Evolutionary conservation across 1,284 basidiomycete genomes (phyloP).

Genomic region (Malassezia obtusa): DNA sequence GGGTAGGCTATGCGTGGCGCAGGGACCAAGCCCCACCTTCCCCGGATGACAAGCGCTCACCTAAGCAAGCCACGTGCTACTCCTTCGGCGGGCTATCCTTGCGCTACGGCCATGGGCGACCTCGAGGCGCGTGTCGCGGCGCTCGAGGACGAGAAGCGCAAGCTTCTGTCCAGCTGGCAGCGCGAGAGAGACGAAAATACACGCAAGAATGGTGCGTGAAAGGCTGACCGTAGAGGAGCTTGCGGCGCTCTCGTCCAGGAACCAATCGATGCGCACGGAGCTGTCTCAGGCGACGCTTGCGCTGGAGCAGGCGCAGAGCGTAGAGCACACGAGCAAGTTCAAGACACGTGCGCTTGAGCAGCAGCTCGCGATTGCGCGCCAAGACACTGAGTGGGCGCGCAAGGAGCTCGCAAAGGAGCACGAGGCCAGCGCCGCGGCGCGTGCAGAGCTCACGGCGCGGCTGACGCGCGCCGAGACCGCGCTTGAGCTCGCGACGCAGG

Average conservation of each 20-base stretch:
- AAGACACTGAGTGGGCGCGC: slow-evolving; percentile 58
- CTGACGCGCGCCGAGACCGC: slow-evolving; percentile 60
- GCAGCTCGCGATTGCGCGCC: slow-evolving; percentile 63
- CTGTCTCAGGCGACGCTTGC: slow-evolving; percentile 28
- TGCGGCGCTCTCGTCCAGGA: slow-evolving; percentile 21
- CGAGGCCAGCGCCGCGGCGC: slow-evolving; percentile 42
- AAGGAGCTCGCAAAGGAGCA: slow-evolving; percentile 33
- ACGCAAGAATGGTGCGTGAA: slow-evolving; percentile 20
- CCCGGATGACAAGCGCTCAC: background rate
- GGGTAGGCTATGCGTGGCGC: background rate
- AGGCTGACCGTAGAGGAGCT: slow-evolving; percentile 25
- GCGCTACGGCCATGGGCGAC: slow-evolving; percentile 15
- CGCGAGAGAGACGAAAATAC: slow-evolving; percentile 36
- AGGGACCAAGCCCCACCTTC: background rate
- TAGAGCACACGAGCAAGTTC: slow-evolving; percentile 55
- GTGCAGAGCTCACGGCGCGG: slow-evolving; percentile 56
- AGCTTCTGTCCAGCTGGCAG: slow-evolving; percentile 37
- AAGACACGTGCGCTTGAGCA: slow-evolving; percentile 67
- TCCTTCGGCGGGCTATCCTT: background rate
- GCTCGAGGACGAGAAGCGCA: slow-evolving; percentile 41
- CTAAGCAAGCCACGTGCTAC: background rate
- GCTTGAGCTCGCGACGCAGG: slow-evolving; percentile 61
- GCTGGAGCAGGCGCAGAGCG: slow-evolving; percentile 29
- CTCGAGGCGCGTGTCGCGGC: slow-evolving; percentile 15
- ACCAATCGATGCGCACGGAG: slow-evolving; percentile 31